Conservation (phyloP, 805 yeast species). For the Vanderwaltozyma verrucispora region DNA sequence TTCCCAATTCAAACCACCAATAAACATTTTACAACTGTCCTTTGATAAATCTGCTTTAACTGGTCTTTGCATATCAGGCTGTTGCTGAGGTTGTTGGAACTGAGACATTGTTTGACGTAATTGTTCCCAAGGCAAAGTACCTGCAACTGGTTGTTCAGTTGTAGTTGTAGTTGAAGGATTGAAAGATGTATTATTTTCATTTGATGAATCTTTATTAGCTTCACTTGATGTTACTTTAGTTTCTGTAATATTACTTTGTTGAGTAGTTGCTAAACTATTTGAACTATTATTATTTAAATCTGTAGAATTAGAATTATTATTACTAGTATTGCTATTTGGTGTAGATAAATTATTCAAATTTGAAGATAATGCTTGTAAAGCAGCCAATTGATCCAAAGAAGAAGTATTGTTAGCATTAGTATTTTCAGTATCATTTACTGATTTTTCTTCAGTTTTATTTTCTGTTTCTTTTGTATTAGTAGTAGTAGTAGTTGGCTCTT, state of each 20-base stretch:
- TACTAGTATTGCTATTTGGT: conserved; percentile 11
- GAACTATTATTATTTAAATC: background rate
- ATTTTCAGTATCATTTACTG: conserved; percentile 1
- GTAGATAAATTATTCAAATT: conserved; percentile 21
- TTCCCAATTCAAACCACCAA: conserved; percentile 98
- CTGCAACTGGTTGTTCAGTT: conserved; percentile 3
- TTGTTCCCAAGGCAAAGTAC: conserved; percentile 25
- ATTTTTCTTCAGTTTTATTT: background rate
- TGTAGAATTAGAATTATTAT: conserved; percentile 6
- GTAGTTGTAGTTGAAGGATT: background rate
- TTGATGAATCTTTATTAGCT: background rate
- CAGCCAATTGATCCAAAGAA: conserved; percentile 26
- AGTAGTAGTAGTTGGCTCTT: conserved; percentile 4
- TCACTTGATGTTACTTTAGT: conserved; percentile 1
- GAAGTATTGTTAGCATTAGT: no score
- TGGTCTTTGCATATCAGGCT: conserved; percentile 9
- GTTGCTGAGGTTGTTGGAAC: conserved; percentile 18
- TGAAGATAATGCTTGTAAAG: conserved; percentile 28
- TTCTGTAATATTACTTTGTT: conserved; percentile 1
- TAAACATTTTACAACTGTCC: conserved; percentile 85
- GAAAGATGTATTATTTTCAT: no score
- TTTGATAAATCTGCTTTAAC: conserved; percentile 44
- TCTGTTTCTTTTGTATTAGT: conserved; percentile 1
- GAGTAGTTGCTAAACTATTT: background rate
- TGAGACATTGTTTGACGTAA: conserved; percentile 28